These are phyloP conservation scores for Eutrema salsugineum DNA, from an alignment of 441 rosid genomes.

Conservation along the genomic window DNA sequence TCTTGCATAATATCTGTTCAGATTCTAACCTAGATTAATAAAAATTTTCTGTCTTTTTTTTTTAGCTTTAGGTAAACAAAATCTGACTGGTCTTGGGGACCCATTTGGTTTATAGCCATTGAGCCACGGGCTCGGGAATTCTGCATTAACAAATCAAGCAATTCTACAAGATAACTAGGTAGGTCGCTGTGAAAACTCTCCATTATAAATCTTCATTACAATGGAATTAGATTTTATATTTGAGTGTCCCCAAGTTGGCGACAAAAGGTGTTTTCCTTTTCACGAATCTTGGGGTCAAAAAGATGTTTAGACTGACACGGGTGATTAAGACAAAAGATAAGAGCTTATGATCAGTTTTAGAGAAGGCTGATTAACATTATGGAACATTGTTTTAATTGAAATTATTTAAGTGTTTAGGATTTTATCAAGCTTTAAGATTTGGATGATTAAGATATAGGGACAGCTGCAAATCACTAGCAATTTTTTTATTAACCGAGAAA, in stretches of 20 bases:
- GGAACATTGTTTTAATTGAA: background rate
- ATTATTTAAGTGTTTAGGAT: background rate
- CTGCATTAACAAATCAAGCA: background rate
- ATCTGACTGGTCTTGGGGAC: background rate
- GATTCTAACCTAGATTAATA: background rate
- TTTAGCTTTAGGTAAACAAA: background rate
- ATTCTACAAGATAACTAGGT: background rate
- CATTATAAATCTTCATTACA: background rate
- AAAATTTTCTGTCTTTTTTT: background rate
- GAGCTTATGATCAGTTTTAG: background rate
- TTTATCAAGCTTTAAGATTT: background rate
- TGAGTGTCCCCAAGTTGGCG: background rate
- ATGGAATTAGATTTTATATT: background rate
- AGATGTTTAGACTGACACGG: background rate
- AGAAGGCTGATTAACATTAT: background rate
- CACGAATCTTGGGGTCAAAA: background rate
- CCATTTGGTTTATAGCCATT: background rate
- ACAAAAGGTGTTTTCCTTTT: background rate
- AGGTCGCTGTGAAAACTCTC: background rate
- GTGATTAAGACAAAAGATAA: background rate
- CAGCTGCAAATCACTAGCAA: too few relatives aligned
- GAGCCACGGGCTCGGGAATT: constrained; percentile 2
- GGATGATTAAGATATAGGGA: background rate
- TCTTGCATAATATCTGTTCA: constrained; percentile 4
- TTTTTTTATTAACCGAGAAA: too few relatives aligned